Evolutionary conservation across 805 yeast species (phyloP), one percentile per base, ranked within the genome.

Genomic region (Wickerhamiella sergipiensis): DNA sequence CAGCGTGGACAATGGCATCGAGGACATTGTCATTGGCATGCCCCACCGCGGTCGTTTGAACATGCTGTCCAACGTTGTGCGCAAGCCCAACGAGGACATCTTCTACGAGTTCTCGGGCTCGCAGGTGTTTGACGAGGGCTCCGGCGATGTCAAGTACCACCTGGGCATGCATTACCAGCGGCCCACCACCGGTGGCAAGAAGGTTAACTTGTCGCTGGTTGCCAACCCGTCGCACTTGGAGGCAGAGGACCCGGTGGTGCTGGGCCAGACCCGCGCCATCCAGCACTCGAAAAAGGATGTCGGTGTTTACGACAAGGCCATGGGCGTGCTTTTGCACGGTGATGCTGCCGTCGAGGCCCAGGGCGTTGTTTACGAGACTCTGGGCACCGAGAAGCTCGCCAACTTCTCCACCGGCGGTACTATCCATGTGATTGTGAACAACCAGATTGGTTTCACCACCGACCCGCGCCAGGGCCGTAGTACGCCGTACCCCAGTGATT

Each of bases 221-320:
- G 99, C 99, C 55, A 92, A 92, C 71, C 99, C 99, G 56, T 90
- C 97, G 46, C 99, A 92, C 74, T 80, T 92, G 72, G 99, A 92
- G 75, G 95, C 98, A 54, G 97, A 89, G 73, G 99, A 92, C 70
- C 97, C 97, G 54, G 97, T 92, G 58, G 98, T 92, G 50, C 76
- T 92, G 65, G 99, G 99, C 71, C 85, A 94, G 77, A 86, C 97
- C 45, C 82, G 98, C 73, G 95, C 98, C 58, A 81, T 89, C 58
- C 92, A 85, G 71, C 95, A 87, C 65, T 84, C 79, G 73, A 90
- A 90, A 74, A 74, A 79, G 62, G 97, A 92, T 66, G 49, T 47
- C 21, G 88, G 88, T 56, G 78, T 76, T 45, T 85, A 74, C 74
- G 74, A 80, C 61, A 90, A 88, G 72, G 96, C 97, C 46, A 75